These are phyloP conservation scores for Xylariomycetidae sp. DNA, from an alignment of 2,329 filamentous ascomycete species.

Conservation along the genomic window DNA sequence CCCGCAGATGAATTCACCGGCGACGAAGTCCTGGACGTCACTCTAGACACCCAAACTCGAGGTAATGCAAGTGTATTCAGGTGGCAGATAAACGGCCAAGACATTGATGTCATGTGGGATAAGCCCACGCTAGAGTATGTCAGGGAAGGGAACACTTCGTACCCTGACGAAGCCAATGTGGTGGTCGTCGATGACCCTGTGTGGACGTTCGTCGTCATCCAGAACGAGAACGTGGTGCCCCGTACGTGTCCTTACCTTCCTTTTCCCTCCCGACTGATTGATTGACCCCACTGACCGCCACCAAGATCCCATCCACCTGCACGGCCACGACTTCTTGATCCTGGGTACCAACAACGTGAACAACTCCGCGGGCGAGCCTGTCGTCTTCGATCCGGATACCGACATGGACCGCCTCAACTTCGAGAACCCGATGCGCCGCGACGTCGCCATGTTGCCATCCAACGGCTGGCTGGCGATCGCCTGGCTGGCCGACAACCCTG, in stretches of 20 bases:
- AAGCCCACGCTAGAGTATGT: constrained; percentile 35
- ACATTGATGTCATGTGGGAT: constrained; percentile 36
- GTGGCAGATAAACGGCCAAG: constrained; percentile 30
- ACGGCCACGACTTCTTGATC: constrained; percentile 2
- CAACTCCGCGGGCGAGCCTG: constrained; percentile 7
- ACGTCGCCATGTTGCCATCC: constrained; percentile 29
- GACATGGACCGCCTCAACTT: constrained; percentile 25
- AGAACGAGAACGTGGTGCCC: constrained; percentile 24
- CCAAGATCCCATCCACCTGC: constrained; percentile 16
- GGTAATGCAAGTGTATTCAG: constrained; percentile 12
- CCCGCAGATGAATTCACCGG: constrained; percentile 20
- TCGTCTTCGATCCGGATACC: constrained; percentile 13
- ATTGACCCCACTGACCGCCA: no score
- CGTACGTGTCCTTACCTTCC: constrained; percentile 5
- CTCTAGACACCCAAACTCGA: constrained; percentile 15
- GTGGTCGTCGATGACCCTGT: constrained; percentile 20
- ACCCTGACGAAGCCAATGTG: constrained; percentile 21
- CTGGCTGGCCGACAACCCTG: constrained; percentile 35
- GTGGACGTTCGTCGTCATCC: constrained; percentile 28
- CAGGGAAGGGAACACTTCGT: constrained; percentile 20
- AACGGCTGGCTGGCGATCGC: constrained; percentile 32
- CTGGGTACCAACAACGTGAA: constrained; percentile 18
- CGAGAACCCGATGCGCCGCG: constrained; percentile 32
- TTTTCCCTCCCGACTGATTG: neutral
- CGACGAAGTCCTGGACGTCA: constrained; percentile 21